These are phyloP conservation scores for Chrysoporthe deuterocubensis DNA, from an alignment of 2,329 filamentous ascomycete species.

Conservation along the genomic window DNA sequence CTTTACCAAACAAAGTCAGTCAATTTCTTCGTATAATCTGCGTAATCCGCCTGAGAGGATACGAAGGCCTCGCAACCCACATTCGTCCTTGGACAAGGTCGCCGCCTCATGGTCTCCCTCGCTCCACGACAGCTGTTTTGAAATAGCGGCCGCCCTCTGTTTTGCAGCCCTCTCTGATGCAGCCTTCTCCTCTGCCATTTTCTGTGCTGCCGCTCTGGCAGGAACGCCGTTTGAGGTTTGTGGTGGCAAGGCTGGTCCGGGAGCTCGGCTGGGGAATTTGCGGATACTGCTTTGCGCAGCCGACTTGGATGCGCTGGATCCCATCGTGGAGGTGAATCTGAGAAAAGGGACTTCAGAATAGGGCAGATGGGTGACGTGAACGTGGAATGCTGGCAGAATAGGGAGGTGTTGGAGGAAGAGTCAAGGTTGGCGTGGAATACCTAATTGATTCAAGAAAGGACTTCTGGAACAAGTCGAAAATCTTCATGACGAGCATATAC, in stretches of 20 bases:
- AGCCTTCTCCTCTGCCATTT: not conserved
- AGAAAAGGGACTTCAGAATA: not conserved
- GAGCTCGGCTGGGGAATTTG: constrained; percentile 36
- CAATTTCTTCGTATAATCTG: not conserved
- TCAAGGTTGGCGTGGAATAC: not conserved
- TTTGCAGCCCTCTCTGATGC: constrained; percentile 10
- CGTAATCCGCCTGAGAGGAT: not conserved
- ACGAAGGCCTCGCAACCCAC: constrained; percentile 26
- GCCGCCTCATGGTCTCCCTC: constrained; percentile 25
- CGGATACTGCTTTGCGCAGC: constrained; percentile 27
- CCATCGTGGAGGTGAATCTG: constrained; percentile 15
- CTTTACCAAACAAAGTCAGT: constrained; percentile 35
- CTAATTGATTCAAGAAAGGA: not conserved
- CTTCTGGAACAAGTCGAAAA: not conserved
- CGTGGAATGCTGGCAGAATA: too few species aligned
- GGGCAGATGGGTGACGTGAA: not conserved
- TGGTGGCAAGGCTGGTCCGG: constrained; percentile 30
- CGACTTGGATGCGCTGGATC: constrained; percentile 28
- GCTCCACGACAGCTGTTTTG: constrained; percentile 11
- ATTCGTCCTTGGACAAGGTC: constrained; percentile 33
- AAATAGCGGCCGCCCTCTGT: constrained; percentile 10
- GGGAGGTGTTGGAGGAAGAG: not conserved
- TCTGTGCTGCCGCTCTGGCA: constrained; percentile 16
- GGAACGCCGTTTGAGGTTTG: constrained; percentile 10
- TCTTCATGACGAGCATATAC: constrained; percentile 22